phyloP scores from a whole-genome alignment of 2,329 filamentous ascomycete genomes.

The Sporothrix mexicana region DNA sequence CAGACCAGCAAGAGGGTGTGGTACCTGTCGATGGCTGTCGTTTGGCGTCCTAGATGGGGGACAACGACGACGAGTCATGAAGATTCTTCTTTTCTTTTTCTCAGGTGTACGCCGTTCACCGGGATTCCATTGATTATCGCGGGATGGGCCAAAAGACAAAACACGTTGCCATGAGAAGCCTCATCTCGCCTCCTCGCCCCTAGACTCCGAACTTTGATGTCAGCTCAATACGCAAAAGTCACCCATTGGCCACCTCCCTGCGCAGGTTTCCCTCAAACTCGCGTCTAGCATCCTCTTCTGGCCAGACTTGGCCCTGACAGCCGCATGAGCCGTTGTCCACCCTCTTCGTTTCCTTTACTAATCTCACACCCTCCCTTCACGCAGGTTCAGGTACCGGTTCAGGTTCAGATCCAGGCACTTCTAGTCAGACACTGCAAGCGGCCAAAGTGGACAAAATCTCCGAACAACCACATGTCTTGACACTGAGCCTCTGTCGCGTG shows the following conservation, averaged over 20 bases:
- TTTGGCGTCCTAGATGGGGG: constrained; percentile 12
- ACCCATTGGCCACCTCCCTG: neutral
- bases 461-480: neutral
- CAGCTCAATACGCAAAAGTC: neutral
- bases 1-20: neutral
- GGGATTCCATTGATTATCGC: neutral
- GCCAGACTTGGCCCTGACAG: neutral
- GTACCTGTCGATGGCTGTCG: neutral
- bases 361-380: constrained; percentile 20
- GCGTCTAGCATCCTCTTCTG: neutral
- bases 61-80: constrained; percentile 8
- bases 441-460: constrained; percentile 23
- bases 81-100: neutral
- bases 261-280: neutral
- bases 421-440: neutral
- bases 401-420: neutral
- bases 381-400: neutral
- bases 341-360: neutral
- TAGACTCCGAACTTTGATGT: neutral
- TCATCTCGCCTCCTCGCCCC: neutral
- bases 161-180: neutral
- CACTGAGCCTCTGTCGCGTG: constrained; percentile 1
- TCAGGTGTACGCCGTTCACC: constrained; percentile 10
- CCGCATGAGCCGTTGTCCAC: neutral
- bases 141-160: neutral